Percentiles rank a stretch among this genome's conserved stretches.
Conservation (phyloP, 2,329 filamentous ascomycete genomes). For the Cladosporium sp. region DNA sequence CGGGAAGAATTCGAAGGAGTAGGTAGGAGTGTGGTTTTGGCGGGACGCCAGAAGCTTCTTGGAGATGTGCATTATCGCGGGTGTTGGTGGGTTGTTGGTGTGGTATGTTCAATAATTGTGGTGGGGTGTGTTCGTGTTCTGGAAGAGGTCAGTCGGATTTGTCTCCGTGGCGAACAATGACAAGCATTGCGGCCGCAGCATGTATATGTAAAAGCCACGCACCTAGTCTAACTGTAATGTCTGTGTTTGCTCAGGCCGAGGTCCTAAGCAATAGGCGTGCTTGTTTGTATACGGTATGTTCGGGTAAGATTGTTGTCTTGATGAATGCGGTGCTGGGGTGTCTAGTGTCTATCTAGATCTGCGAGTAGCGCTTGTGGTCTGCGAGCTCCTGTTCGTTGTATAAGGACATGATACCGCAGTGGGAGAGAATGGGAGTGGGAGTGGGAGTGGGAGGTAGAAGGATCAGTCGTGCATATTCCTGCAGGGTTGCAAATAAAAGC, state of each 20-base stretch:
- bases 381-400: conserved; percentile 38
- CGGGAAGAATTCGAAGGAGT: conserved; percentile 99
- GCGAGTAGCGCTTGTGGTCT: conserved; percentile 34
- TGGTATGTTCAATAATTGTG: not conserved
- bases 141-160: conserved; percentile 21
- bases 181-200: conserved; percentile 1
- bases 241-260: not conserved
- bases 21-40: conserved; percentile 76
- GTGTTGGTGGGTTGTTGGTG: not conserved
- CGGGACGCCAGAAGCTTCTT: conserved; percentile 85
- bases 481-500: not conserved
- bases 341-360: conserved; percentile 22
- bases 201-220: not conserved
- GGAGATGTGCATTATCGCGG: conserved; percentile 79
- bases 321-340: not conserved
- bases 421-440: not conserved
- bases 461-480: not conserved
- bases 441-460: not conserved
- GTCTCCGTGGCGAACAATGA: not conserved
- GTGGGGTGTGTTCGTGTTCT: conserved; percentile 4
- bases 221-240: conserved; percentile 10
- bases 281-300: not conserved
- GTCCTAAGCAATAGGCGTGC: not conserved
- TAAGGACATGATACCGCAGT: conserved; percentile 30
- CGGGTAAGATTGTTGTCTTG: not conserved